A percentile compares a stretch with the other conserved stretches of the same genome.
phyloP scores from a whole-genome alignment of 179 eudicot genomes.

The Beta lomatogona region DNA sequence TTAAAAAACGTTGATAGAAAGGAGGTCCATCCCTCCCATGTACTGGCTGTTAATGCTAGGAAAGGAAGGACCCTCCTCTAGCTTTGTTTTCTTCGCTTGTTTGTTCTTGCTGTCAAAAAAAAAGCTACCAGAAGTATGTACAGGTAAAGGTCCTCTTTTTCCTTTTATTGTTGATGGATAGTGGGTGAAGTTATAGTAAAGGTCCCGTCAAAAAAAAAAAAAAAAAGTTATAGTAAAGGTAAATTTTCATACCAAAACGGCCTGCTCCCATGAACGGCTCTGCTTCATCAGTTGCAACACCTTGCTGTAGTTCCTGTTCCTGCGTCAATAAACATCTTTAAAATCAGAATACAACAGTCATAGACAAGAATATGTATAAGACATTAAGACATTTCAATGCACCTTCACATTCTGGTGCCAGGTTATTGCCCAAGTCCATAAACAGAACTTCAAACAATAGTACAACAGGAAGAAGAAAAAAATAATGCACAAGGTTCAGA shows the following conservation, averaged over 20 bases:
- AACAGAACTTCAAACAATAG: neutral
- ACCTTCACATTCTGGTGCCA: neutral
- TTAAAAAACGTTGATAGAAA: too few species aligned
- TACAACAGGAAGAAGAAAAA: neutral
- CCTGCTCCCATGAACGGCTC: constrained; percentile 99
- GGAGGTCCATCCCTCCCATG: too few species aligned
- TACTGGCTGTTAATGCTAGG: too few species aligned
- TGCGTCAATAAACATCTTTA: constrained; percentile 19
- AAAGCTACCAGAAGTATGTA: neutral
- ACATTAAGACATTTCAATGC: neutral
- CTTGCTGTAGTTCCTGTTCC: constrained; percentile 64
- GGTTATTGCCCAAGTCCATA: neutral
- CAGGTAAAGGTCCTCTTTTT: too few species aligned
- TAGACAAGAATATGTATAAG: neutral
- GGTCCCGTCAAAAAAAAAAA: too few species aligned
- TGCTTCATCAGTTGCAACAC: constrained; percentile 71
- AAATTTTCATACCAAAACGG: constrained; percentile 64
- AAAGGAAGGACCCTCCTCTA: too few species aligned
- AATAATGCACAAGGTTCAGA: neutral
- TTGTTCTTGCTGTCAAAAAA: too few species aligned
- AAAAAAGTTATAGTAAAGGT: neutral
- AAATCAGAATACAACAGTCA: neutral
- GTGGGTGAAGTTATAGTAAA: too few species aligned
- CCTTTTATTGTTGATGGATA: too few species aligned
- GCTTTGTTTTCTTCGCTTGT: too few species aligned